phyloP scores from a whole-genome alignment of 441 rosid species.

The Brassica balearica region DNA sequence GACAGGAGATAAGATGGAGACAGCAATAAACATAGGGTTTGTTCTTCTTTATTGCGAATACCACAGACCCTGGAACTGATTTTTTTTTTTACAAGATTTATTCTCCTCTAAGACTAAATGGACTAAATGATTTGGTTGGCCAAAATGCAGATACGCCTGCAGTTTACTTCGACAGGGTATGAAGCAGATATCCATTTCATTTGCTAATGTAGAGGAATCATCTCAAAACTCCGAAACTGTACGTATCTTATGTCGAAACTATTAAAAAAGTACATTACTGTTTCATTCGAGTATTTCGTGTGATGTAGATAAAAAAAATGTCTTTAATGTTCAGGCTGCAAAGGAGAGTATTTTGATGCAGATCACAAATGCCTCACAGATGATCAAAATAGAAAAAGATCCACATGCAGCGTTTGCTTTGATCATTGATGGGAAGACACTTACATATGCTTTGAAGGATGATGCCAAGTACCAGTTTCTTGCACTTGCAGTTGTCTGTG shows the following conservation, averaged over 20 bases:
- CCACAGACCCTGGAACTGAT: not conserved
- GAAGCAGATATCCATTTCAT: slow-evolving; percentile 59
- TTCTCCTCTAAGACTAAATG: not conserved
- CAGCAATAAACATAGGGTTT: slow-evolving; percentile 85
- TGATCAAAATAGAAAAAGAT: slow-evolving; percentile 89
- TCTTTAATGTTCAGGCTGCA: slow-evolving; percentile 60
- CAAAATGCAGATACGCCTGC: slow-evolving; percentile 68
- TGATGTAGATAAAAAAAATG: slow-evolving; percentile 6
- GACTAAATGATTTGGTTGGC: not conserved
- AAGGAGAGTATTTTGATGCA: slow-evolving; percentile 79
- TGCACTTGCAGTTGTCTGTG: slow-evolving; percentile 86
- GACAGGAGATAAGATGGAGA: slow-evolving; percentile 89
- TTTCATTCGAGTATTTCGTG: slow-evolving; percentile 25
- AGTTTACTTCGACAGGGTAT: slow-evolving; percentile 78
- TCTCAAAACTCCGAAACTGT: slow-evolving; percentile 41
- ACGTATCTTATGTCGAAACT: slow-evolving; percentile 25
- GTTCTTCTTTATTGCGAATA: slow-evolving; percentile 20
- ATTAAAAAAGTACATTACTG: not conserved
- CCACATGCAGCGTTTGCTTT: slow-evolving; percentile 96
- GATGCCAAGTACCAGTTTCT: slow-evolving; percentile 80
- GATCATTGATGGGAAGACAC: slow-evolving; percentile 91
- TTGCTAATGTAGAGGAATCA: slow-evolving; percentile 48
- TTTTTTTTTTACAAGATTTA: not conserved
- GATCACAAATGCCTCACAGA: slow-evolving; percentile 81
- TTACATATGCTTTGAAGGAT: slow-evolving; percentile 76